Conservation (phyloP, 768 basidiomycete species). For the Trametes gibbosa region DNA sequence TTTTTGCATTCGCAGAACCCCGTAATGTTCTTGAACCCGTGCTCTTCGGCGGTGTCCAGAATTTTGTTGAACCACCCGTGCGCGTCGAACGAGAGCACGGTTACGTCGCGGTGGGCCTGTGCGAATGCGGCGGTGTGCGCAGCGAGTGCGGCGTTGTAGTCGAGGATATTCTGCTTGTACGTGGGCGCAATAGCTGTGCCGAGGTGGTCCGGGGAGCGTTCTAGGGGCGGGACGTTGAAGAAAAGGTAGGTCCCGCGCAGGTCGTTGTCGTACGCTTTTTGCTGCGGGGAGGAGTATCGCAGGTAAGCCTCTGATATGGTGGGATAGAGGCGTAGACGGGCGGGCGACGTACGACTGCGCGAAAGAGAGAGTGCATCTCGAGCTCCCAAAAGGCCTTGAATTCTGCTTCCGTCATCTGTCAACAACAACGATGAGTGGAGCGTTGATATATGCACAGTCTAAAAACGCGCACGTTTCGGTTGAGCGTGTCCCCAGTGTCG, state of each 20-base stretch:
- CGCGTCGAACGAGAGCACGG: constrained; percentile 48
- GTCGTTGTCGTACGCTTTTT: constrained; percentile 39
- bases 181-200: constrained; percentile 35
- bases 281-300: constrained; percentile 30
- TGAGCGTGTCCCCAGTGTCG: constrained; percentile 50
- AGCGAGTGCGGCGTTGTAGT: constrained; percentile 43
- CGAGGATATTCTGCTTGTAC: constrained; percentile 37
- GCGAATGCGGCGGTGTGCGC: constrained; percentile 36
- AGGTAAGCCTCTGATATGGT: constrained; percentile 2
- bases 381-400: constrained; percentile 48
- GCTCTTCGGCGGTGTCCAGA: constrained; percentile 39
- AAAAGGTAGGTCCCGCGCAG: constrained; percentile 47
- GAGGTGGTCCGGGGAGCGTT: constrained; percentile 42
- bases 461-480: constrained; percentile 30
- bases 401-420: constrained; percentile 40
- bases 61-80: constrained; percentile 47
- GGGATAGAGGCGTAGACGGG: background rate
- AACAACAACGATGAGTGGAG: background rate
- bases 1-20: constrained; percentile 52
- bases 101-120: constrained; percentile 36
- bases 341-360: constrained; percentile 41
- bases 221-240: constrained; percentile 55
- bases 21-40: constrained; percentile 49
- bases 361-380: constrained; percentile 50
- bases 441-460: too few species aligned